phyloP scores from a whole-genome alignment of 2,329 filamentous ascomycete species.

The Verticillium longisporum region DNA sequence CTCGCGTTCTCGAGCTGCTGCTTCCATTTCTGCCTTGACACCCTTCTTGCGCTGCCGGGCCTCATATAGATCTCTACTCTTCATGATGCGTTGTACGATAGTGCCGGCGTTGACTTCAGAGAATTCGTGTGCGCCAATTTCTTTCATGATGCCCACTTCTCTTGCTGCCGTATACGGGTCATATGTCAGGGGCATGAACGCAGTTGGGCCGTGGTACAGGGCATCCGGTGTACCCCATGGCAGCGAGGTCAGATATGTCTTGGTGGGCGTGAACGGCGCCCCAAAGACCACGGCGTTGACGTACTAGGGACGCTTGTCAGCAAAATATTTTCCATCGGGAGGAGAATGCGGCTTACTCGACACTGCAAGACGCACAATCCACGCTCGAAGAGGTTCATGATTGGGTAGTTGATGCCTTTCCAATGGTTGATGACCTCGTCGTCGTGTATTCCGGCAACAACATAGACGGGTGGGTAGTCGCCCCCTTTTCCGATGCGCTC shows the following conservation, averaged over 20 bases:
- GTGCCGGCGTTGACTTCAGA: constrained; percentile 84
- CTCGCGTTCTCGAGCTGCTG: constrained; percentile 55
- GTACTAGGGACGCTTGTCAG: constrained; percentile 48
- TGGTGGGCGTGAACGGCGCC: constrained; percentile 80
- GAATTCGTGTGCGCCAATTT: constrained; percentile 73
- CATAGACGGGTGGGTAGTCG: constrained; percentile 76
- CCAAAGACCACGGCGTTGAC: constrained; percentile 83
- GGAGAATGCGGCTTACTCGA: constrained; percentile 46
- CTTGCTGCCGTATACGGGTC: constrained; percentile 79
- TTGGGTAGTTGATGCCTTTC: constrained; percentile 97
- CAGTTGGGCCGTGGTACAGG: constrained; percentile 91
- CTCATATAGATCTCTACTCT: constrained; percentile 81
- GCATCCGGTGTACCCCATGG: constrained; percentile 69
- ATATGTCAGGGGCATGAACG: constrained; percentile 76
- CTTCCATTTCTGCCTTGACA: constrained; percentile 74
- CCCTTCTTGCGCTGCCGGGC: constrained; percentile 86
- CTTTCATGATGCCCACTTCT: constrained; percentile 73
- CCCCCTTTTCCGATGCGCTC: constrained; percentile 59
- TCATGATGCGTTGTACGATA: constrained; percentile 87
- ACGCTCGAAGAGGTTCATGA: constrained; percentile 98
- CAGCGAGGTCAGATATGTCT: constrained; percentile 66
- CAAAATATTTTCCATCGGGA: background rate
- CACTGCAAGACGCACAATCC: constrained; percentile 94
- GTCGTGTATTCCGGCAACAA: constrained; percentile 92
- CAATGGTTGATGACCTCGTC: constrained; percentile 92